Evolutionary conservation across 1,284 basidiomycete genomes (phyloP).

Genomic region (Psilocybe mexicana): DNA sequence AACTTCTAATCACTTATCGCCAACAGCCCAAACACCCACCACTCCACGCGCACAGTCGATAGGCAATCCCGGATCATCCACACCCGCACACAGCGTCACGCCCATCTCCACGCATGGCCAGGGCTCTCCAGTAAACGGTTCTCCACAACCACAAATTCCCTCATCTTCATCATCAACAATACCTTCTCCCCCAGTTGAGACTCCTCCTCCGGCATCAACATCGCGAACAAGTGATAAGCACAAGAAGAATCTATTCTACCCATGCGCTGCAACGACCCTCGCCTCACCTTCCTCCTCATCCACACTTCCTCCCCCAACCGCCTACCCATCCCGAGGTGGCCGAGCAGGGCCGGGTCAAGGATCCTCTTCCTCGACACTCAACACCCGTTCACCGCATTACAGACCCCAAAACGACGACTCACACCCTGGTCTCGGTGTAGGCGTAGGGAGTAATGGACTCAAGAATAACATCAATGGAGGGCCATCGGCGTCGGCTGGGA

Average conservation of each 20-base stretch:
- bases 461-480: not conserved
- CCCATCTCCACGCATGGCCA: not conserved
- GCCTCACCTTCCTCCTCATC: constrained; percentile 15
- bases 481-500: constrained; percentile 22
- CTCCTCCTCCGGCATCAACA: constrained; percentile 4
- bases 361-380: not conserved
- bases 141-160: not conserved
- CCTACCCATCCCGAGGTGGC: not conserved
- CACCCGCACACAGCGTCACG: not conserved
- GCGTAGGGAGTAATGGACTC: not conserved
- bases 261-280: constrained; percentile 53
- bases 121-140: not conserved
- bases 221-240: not conserved
- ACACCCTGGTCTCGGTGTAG: not conserved
- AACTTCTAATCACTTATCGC: constrained; percentile 13
- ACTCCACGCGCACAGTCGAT: not conserved
- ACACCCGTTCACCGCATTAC: not conserved
- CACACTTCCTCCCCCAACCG: not conserved
- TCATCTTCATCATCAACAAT: not conserved
- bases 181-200: not conserved
- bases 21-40: constrained; percentile 17
- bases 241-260: constrained; percentile 44
- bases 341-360: not conserved
- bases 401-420: not conserved
- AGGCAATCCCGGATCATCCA: not conserved